phyloP scores from a whole-genome alignment of 768 basidiomycete species.

The Phanerochaete sordida region DNA sequence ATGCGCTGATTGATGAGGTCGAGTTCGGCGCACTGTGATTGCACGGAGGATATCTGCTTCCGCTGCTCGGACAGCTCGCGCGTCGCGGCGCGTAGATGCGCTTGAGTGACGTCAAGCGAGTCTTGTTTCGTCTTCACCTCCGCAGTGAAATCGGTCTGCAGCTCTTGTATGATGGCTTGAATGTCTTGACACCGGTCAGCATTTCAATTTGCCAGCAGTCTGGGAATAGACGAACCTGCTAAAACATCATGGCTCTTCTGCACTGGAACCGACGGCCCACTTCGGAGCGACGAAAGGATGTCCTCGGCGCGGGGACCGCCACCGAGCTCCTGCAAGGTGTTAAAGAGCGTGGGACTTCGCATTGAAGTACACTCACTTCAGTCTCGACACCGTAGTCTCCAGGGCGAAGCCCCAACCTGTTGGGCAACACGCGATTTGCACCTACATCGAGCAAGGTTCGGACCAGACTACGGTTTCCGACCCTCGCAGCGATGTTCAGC shows the following conservation, averaged over 20 bases:
- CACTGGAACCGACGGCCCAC: constrained; percentile 71
- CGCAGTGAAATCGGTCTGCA: constrained; percentile 72
- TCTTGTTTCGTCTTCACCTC: constrained; percentile 90
- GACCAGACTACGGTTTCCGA: constrained; percentile 87
- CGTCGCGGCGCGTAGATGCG: constrained; percentile 84
- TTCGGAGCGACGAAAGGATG: constrained; percentile 67
- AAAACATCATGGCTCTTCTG: constrained; percentile 90
- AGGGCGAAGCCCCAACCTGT: constrained; percentile 90
- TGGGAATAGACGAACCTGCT: constrained; percentile 44
- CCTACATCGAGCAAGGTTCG: constrained; percentile 87
- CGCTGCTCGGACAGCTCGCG: constrained; percentile 89
- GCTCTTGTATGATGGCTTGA: constrained; percentile 75
- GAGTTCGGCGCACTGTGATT: constrained; percentile 67
- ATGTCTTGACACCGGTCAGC: constrained; percentile 51
- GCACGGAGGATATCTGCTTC: constrained; percentile 76
- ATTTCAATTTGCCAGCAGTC: constrained; percentile 14
- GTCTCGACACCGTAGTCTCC: constrained; percentile 95
- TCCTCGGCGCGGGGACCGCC: constrained; percentile 75
- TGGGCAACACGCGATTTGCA: constrained; percentile 83
- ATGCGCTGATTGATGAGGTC: constrained; percentile 80
- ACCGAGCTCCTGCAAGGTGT: constrained; percentile 53
- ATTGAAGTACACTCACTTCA: constrained; percentile 51
- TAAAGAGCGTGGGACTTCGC: background rate
- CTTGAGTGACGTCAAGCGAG: constrained; percentile 81
- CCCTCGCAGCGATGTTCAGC: constrained; percentile 89